These are phyloP conservation scores for Tillandsia leiboldiana DNA, from an alignment of 176 grass and related monocot species.

Conservation along the genomic window DNA sequence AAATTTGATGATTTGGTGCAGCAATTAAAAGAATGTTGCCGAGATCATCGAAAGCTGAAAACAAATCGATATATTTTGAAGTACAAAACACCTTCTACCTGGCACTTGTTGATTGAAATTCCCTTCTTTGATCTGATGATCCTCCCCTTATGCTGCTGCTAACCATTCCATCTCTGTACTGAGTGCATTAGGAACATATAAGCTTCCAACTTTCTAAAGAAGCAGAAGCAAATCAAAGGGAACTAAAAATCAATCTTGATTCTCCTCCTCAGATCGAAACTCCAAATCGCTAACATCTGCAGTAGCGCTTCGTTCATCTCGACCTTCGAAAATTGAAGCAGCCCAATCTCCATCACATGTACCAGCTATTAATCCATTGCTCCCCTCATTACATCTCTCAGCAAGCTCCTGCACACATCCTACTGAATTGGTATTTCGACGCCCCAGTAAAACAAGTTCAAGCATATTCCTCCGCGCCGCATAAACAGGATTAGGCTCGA, in stretches of 20 bases:
- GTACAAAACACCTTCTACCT: too few species aligned
- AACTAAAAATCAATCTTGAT: not conserved
- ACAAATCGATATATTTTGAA: too few species aligned
- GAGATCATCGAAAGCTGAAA: too few species aligned
- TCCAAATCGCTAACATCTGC: not conserved
- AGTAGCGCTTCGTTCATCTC: not conserved
- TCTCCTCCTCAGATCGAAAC: not conserved
- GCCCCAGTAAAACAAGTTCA: constrained; percentile 27
- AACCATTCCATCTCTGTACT: too few species aligned
- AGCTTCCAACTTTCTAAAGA: not conserved
- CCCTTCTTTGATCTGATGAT: too few species aligned
- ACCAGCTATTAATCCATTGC: constrained; percentile 3
- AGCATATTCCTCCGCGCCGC: constrained; percentile 42
- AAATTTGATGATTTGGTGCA: too few species aligned
- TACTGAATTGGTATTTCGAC: constrained; percentile 16
- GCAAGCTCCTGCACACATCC: constrained; percentile 2
- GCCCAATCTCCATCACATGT: not conserved
- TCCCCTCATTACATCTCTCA: constrained; percentile 18
- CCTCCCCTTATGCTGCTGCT: too few species aligned
- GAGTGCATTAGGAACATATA: not conserved
- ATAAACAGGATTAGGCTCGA: constrained; percentile 45
- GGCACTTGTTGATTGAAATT: too few species aligned
- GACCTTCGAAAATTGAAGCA: not conserved
- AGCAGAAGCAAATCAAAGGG: not conserved
- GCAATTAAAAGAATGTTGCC: too few species aligned